Conservation (phyloP, 2,329 filamentous ascomycete genomes). For the Apiospora sp. region DNA sequence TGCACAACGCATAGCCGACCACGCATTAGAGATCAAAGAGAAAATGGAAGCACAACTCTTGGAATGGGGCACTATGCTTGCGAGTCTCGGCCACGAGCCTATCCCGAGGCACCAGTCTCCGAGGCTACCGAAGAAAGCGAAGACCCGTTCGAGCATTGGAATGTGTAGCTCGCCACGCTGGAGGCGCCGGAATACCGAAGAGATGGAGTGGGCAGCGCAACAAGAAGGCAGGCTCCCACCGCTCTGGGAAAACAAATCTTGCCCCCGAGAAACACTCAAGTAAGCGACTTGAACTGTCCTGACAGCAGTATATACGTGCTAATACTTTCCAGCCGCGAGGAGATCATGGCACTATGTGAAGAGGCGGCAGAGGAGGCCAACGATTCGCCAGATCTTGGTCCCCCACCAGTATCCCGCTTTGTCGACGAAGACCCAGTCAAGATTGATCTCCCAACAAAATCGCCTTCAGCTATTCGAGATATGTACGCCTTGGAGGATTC, state of each 20-base stretch:
- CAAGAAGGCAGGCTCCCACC: conserved; percentile 68
- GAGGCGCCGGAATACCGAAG: conserved; percentile 62
- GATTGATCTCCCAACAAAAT: conserved; percentile 54
- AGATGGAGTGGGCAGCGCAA: conserved; percentile 57
- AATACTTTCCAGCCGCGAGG: conserved; percentile 57
- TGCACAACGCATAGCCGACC: conserved; percentile 66
- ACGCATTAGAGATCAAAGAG: conserved; percentile 73
- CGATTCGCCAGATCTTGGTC: conserved; percentile 74
- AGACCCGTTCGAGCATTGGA: conserved; percentile 51
- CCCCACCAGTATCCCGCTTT: conserved; percentile 66
- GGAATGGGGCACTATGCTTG: conserved; percentile 74
- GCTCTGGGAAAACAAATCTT: conserved; percentile 75
- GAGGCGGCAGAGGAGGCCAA: conserved; percentile 55
- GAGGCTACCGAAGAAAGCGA: conserved; percentile 49
- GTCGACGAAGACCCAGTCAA: conserved; percentile 65
- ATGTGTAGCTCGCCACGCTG: conserved; percentile 60
- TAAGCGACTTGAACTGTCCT: conserved; percentile 41
- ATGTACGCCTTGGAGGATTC: conserved; percentile 12
- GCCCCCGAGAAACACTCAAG: conserved; percentile 73
- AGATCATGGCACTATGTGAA: conserved; percentile 67
- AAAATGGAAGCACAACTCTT: conserved; percentile 76
- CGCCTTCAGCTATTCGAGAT: not conserved
- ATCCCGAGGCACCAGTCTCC: conserved; percentile 56
- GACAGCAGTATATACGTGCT: conserved; percentile 30
- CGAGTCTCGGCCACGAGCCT: conserved; percentile 68